Evolutionary conservation across 352 stramenopile species (phyloP), one percentile per base, ranked within the genome.

Genomic region (Phytophthora citrophthora): DNA sequence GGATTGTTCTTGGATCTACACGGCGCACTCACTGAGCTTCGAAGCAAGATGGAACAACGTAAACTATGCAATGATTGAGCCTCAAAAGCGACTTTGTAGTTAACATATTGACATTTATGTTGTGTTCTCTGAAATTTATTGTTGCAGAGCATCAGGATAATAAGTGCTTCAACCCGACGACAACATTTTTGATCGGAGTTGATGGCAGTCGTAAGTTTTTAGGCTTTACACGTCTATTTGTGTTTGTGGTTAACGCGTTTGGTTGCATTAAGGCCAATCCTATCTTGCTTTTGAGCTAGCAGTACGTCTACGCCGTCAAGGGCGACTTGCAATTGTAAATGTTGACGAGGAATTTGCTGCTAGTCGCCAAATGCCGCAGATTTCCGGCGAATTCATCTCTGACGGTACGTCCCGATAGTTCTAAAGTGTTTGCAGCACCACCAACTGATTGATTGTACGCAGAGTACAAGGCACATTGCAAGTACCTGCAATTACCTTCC

Each of bases 1-100:
- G 82, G 82, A 0, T 60, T 91, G 31, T 91, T 89, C 44, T 72
- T 91, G 27, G 80, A 91, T 49, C 54, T 91, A 2, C 65, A 89
- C 15, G 52, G 63, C 2, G 45, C 69, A 23, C 48, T 91, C 24
- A 66, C 47, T 7, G 44, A 70, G 6, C 57, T 91, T 1, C 68
- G 71, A 18, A 63, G 52, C 3, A 59, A 65, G 2, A 70, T 91
- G 15, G 59, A 79, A 12, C 27, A 70, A 64, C 54, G 66, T 70
- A 53, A 6, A 20, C 32, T 16, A 20, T 29, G 16, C 46, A 41
- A 26, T 10, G n/a, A 39, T 16, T 3, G 9, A 34, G 29, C 9
- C 26, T 29, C 26, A 29, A 29, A 29, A 29, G 20, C 20, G 1
- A 20, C 20, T 20, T 20, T 20, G 20, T 20, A 20, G 20, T 20